These are phyloP conservation scores for Streptanthus diversifolius DNA, from an alignment of 345 rosid species.

Conservation along the genomic window DNA sequence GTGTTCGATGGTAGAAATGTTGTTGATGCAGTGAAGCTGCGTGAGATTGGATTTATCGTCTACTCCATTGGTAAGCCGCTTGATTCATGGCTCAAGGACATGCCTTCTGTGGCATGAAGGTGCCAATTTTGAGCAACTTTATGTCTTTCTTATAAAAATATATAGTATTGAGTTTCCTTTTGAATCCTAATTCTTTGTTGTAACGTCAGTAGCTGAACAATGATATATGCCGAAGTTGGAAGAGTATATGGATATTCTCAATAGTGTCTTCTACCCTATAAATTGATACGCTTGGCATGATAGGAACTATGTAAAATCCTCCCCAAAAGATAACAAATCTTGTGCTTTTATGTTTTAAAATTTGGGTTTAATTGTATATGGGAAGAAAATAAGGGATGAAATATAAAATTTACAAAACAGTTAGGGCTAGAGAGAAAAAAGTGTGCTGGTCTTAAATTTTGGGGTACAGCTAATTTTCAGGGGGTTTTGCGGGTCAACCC, in stretches of 20 bases:
- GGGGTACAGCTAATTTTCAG: constrained; percentile 30
- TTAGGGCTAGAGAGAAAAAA: neutral
- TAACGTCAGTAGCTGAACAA: constrained; percentile 1
- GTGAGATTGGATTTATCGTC: constrained; percentile 77
- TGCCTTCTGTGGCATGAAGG: constrained; percentile 33
- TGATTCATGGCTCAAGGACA: constrained; percentile 35
- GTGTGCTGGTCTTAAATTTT: neutral
- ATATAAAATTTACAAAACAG: neutral
- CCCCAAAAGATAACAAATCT: neutral
- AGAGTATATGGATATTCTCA: neutral
- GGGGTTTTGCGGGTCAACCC: constrained; percentile 26
- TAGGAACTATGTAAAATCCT: neutral
- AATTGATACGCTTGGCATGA: neutral
- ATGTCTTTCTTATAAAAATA: neutral
- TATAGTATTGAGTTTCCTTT: constrained; percentile 7
- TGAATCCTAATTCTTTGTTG: constrained; percentile 5
- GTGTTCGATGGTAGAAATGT: constrained; percentile 77
- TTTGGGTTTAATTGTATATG: neutral
- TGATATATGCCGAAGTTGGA: constrained; percentile 17
- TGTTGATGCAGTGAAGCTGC: constrained; percentile 51
- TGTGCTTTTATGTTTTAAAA: neutral
- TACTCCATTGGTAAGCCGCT: constrained; percentile 50
- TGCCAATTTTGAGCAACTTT: neutral
- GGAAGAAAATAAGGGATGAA: neutral
- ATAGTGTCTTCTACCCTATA: neutral